Base-by-base conservation (phyloP, 1,284 basidiomycete genomes). In the Melampsora allii-populina region DNA sequence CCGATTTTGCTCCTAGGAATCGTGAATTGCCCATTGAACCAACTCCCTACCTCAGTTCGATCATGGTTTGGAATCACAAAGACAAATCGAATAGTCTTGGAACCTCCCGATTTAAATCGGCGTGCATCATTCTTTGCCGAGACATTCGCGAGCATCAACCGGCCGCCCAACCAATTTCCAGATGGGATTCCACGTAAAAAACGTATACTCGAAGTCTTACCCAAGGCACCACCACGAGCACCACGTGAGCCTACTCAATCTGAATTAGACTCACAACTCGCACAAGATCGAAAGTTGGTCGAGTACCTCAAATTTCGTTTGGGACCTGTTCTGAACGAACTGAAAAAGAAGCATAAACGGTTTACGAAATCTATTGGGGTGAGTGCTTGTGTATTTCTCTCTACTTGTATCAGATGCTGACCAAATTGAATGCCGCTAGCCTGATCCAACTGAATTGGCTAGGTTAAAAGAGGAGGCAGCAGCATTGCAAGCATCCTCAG, bases 341-440 rank as follows among this genome's bases (percentile, higher is more conserved):
- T 99, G 77, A 92, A 92, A 83, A 88, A 92, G 80, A 94, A 95
- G 83, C 95, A 91, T 83, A 93, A 93, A 84, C 86, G 91, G 77
- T 95, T 96, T 80, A 91, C 88, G 0, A 91, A 93, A 81, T 84
- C 87, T 56, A 90, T 92, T 58, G 87, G 86, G 80, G 92, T 93
- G 78, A 80, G 88, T 85, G 45, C 36, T 48, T 39, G 60, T 66
- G 45, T 42, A 59, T 31, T 61, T 63, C 14, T n/a, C 19, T n/a
- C 21, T 19, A 7, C 31, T n/a, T 33, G 36, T 46, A 29, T n/a
- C 46, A 39, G 58, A 29, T 48, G 14, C 58, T 61, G 36, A 69
- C 4, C 12, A n/a, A 36, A 29, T 50, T 12, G 2, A 6, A 14
- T 61, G 19, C 45, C 31, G n/a, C 39, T 48, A 53, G 21, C 42